Evolutionary conservation across 768 basidiomycete genomes (phyloP), one percentile per base, ranked within the genome.

Genomic region (Holtermanniella nyarrowii): DNA sequence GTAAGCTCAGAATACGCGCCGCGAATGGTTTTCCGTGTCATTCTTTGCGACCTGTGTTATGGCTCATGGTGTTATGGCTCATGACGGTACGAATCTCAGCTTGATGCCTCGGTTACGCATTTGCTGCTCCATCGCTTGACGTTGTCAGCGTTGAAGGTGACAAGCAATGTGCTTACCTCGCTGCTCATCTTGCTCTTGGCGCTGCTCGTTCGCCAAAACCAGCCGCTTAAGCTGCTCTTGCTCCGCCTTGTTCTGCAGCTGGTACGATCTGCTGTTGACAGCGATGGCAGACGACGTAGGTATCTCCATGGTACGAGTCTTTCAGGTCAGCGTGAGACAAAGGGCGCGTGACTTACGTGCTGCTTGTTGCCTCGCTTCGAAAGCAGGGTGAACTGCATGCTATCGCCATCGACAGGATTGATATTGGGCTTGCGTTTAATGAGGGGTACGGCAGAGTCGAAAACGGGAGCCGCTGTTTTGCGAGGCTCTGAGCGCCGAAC

Each of bases 161-260:
- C 24, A 7, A 44, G n/a, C 7, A 25, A 46, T 14, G 7, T 2
- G 58, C 59, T 55, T 46, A 65, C 63, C 54, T 23, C 59, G 57
- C 41, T 56, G 57, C 47, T 73, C 70, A 1, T 59, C 55, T 31
- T 60, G 50, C 46, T 67, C 72, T 52, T 70, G 64, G 20, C 72
- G 63, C 11, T 61, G 56, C 55, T 73, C 72, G 53, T 73, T 71
- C 59, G 68, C 63, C 45, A 73, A 50, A 5, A 73, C 95, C 18
- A 97, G 78, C n/a, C 83, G 81, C 75, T 99, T 99, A 59, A 99
- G 75, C 55, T 96, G 88, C 70, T 97, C 89, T 61, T 97, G 93
- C 67, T 99, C 95, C 5, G 87, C 88, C 72, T 84, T 87, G 72
- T 91, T 89, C 68, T 90, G 89, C 56, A 87, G 75, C 65, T 96